Percentiles rank a stretch among this genome's conserved stretches.
Conservation (phyloP, 768 basidiomycete species). For the Dentipellis fragilis region DNA sequence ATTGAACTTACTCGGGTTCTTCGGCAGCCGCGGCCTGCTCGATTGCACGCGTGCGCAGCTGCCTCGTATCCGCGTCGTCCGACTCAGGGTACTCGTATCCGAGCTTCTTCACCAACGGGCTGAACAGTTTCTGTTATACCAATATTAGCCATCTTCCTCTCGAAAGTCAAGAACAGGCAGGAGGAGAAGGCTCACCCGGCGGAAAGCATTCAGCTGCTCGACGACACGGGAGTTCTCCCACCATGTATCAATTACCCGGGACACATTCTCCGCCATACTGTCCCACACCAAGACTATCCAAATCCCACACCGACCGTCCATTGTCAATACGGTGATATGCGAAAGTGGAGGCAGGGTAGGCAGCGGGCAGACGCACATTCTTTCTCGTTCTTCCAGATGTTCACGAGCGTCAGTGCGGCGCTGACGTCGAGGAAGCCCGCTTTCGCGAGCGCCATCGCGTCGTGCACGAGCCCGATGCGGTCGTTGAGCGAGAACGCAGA, state of each 20-base stretch:
- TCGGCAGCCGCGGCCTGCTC: conserved; percentile 38
- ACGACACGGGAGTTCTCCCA: conserved; percentile 64
- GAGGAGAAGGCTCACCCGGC: conserved; percentile 29
- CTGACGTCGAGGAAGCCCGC: conserved; percentile 75
- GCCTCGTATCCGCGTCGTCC: conserved; percentile 60
- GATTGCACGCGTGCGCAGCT: conserved; percentile 70
- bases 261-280: conserved; percentile 49
- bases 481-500: conserved; percentile 74
- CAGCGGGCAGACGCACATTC: conserved; percentile 49
- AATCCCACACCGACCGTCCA: too few species aligned
- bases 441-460: conserved; percentile 69
- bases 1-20: conserved; percentile 26
- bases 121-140: conserved; percentile 42
- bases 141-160: background rate
- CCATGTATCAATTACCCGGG: conserved; percentile 54
- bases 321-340: background rate
- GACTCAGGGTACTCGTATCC: conserved; percentile 63
- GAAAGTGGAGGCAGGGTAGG: background rate
- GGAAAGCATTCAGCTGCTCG: conserved; percentile 48
- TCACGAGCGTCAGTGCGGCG: conserved; percentile 63
- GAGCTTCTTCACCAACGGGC: conserved; percentile 66
- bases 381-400: conserved; percentile 60
- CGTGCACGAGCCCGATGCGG: conserved; percentile 81
- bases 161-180: background rate
- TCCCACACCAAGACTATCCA: conserved; percentile 74